Conservation (phyloP, 225 moss, liverwort and hornwort species). For the Lunularia cruciata region DNA sequence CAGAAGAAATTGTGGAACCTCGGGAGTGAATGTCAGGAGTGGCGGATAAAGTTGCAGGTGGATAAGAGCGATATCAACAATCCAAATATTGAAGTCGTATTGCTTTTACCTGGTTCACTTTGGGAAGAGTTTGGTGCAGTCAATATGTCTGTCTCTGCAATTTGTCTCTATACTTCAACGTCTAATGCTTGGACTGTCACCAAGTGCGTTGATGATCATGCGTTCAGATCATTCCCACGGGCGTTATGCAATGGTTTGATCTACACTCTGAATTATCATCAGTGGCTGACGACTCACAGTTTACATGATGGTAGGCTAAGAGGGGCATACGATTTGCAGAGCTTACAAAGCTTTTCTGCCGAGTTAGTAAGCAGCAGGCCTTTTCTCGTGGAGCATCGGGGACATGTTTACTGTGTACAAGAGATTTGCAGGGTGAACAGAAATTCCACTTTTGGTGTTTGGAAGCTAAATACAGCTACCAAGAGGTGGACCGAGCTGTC, state of each 20-base stretch:
- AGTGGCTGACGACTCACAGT: slow-evolving; percentile 10
- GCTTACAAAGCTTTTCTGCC: not conserved
- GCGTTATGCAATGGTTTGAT: slow-evolving; percentile 1
- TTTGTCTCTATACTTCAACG: not conserved
- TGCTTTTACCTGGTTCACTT: not conserved
- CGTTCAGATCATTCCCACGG: not conserved
- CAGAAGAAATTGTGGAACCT: not conserved
- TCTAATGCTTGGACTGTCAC: slow-evolving; percentile 5
- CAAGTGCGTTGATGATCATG: not conserved
- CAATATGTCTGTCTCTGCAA: not conserved
- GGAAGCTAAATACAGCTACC: slow-evolving; percentile 2
- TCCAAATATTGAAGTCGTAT: not conserved
- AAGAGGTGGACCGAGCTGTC: not conserved
- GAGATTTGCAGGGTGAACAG: not conserved
- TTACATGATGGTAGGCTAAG: not conserved
- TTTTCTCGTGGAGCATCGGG: not conserved
- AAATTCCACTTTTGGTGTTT: not conserved
- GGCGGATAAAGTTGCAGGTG: slow-evolving; percentile 7
- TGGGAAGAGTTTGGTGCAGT: not conserved
- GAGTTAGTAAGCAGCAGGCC: not conserved
- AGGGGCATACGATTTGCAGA: not conserved
- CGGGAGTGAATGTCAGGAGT: not conserved
- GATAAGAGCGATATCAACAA: not conserved
- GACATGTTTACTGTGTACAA: slow-evolving; percentile 1
- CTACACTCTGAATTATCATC: not conserved